phyloP scores from a whole-genome alignment of 257 asterid species.

The Asclepias syriaca region DNA sequence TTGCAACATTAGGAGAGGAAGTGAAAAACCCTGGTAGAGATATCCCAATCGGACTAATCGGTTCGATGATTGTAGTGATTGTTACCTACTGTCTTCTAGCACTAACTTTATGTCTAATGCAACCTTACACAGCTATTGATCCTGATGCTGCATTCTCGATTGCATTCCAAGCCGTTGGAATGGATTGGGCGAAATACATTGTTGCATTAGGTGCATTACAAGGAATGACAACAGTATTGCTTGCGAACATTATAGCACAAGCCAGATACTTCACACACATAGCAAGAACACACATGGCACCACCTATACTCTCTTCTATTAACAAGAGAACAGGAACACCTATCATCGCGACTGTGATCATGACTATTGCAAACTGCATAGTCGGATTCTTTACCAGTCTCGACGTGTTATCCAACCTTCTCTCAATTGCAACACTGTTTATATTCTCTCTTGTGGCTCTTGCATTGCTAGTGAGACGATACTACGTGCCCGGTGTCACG shows the following conservation, averaged over 20 bases:
- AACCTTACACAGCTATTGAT: conserved; percentile 17
- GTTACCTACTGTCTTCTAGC: conserved; percentile 19
- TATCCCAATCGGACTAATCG: conserved; percentile 21
- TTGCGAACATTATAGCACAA: conserved; percentile 25
- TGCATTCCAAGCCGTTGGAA: conserved; percentile 22
- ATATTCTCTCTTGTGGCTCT: conserved; percentile 53
- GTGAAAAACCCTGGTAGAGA: conserved; percentile 23
- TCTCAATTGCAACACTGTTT: conserved; percentile 54
- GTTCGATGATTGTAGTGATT: conserved; percentile 21
- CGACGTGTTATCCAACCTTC: conserved; percentile 35
- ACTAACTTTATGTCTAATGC: conserved; percentile 21
- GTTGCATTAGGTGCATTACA: conserved; percentile 28
- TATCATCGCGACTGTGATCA: conserved; percentile 42
- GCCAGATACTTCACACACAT: conserved; percentile 66
- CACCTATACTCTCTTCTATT: conserved; percentile 58
- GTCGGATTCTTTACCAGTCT: conserved; percentile 58
- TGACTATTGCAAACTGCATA: conserved; percentile 39
- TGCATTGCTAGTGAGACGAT: conserved; percentile 46
- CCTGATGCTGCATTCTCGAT: conserved; percentile 23
- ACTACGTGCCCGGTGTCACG: conserved; percentile 46
- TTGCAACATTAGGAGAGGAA: conserved; percentile 25
- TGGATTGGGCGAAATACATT: conserved; percentile 23
- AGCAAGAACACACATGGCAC: conserved; percentile 64
- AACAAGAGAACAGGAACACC: conserved; percentile 56
- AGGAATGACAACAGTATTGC: conserved; percentile 29